Percentiles rank a stretch among this genome's conserved stretches.
These are phyloP conservation scores for Aspergillus sp. DNA, from an alignment of 2,329 filamentous ascomycete genomes.

Conservation along the genomic window DNA sequence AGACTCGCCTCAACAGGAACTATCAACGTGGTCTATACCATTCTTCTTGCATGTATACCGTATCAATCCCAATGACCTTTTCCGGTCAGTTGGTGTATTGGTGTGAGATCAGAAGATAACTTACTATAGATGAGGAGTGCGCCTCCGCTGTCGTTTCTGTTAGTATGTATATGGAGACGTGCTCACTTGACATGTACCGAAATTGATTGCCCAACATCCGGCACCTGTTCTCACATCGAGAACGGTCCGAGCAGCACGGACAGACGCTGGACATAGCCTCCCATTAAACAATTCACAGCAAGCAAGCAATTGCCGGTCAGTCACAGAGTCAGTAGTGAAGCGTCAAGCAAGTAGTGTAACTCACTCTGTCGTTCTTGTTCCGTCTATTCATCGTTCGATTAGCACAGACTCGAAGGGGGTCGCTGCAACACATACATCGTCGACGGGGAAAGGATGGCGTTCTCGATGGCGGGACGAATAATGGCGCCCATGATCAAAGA, in stretches of 20 bases:
- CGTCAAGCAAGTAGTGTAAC: background rate
- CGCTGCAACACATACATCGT: background rate
- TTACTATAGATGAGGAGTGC: background rate
- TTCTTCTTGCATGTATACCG: background rate
- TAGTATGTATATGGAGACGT: background rate
- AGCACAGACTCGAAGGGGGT: background rate
- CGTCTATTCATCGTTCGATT: background rate
- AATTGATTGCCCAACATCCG: background rate
- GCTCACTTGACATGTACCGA: background rate
- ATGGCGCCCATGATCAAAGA: background rate
- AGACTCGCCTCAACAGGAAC: background rate
- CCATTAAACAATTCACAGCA: background rate
- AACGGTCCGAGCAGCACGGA: background rate
- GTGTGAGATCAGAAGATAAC: background rate
- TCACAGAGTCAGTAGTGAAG: background rate
- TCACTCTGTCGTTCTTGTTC: background rate
- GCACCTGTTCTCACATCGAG: background rate
- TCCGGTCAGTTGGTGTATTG: background rate
- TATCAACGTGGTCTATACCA: background rate
- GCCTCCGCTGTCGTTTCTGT: background rate
- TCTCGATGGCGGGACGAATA: background rate
- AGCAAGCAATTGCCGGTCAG: background rate
- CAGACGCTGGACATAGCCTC: background rate
- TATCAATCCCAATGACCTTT: background rate
- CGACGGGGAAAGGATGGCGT: background rate